Base-by-base conservation (phyloP, 352 stramenopile species). In the Pythium brachiatum region DNA sequence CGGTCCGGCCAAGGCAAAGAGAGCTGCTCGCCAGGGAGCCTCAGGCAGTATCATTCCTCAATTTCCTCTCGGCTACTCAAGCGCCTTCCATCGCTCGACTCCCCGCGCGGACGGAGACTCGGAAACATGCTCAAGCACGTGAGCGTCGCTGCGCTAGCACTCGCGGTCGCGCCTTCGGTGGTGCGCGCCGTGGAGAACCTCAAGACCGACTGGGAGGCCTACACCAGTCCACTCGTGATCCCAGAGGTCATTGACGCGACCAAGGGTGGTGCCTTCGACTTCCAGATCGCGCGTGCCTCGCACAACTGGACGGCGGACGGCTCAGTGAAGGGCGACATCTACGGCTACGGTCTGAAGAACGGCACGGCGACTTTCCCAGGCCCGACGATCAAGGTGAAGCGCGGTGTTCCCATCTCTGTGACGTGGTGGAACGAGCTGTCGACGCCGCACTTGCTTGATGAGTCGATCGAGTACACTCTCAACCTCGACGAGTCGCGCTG, bases 371-470 rank as follows among this genome's bases (percentile, higher is more conserved):
- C 68, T 31, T 74, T 66, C 34, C 71, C 71, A 1, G 71, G 71
- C 12, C 71, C 71, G 21, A 78, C 71, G 5, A 75, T 78, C 59
- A 59, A 68, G 57, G 71, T 78, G 27, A 72, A 68, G 54, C 64
- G 63, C n/a, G 62, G 62, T 25, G 62, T 74, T 38, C 63, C 67
- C 15, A 75, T 78, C 36, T 55, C 41, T 5, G 64, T 78, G 3
- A 66, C 34, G 7, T 78, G 60, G 69, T 83, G 72, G 55, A 90
- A 90, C 43, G 61, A 74, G 54, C 57, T 90, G 5, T 55, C 64
- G 16, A 52, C 50, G 34, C 66, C 69, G 26, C 81, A 90, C 34
- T 51, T 90, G 16, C 70, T 90, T 5, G 64, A 75, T 13, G 73
- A 83, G 16, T 74, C 57, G 11, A 70, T 89, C 32, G 79, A 90